Percentiles rank a stretch among this genome's conserved stretches.
These are phyloP conservation scores for Laetiporus sulphureus DNA, from an alignment of 1,284 basidiomycete genomes.

Conservation along the genomic window DNA sequence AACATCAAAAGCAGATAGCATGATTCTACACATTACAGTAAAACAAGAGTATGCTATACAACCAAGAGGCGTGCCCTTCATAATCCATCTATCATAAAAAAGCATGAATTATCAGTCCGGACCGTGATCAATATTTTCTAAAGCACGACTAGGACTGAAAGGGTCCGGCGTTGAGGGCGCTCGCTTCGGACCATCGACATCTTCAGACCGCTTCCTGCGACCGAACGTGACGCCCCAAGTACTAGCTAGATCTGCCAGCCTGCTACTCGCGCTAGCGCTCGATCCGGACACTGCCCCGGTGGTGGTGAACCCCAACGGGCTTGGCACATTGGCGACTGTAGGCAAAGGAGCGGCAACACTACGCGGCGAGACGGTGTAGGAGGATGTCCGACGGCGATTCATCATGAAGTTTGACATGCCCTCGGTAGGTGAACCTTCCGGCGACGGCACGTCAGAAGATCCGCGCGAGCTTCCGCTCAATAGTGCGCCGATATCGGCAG, in stretches of 20 bases:
- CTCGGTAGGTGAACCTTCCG: conserved; percentile 50
- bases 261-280: conserved; percentile 27
- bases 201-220: conserved; percentile 42
- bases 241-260: conserved; percentile 57
- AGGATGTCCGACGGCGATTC: conserved; percentile 43
- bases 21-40: too few relatives aligned
- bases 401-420: conserved; percentile 42
- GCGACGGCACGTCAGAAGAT: conserved; percentile 43
- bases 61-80: too few relatives aligned
- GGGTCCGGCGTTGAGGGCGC: conserved; percentile 6
- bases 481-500: conserved; percentile 16
- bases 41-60: too few relatives aligned
- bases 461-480: conserved; percentile 6
- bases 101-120: background rate
- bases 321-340: conserved; percentile 18
- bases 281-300: conserved; percentile 10
- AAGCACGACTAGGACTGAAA: conserved; percentile 8
- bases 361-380: conserved; percentile 42
- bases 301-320: conserved; percentile 7
- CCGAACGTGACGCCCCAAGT: conserved; percentile 62
- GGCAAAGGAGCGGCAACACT: conserved; percentile 26
- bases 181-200: too few relatives aligned
- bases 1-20: too few relatives aligned
- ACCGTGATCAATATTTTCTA: conserved; percentile 2
- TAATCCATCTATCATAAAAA: too few relatives aligned